Base-by-base conservation (phyloP, 2,329 filamentous ascomycete genomes). In the Parafenestella ontariensis region DNA sequence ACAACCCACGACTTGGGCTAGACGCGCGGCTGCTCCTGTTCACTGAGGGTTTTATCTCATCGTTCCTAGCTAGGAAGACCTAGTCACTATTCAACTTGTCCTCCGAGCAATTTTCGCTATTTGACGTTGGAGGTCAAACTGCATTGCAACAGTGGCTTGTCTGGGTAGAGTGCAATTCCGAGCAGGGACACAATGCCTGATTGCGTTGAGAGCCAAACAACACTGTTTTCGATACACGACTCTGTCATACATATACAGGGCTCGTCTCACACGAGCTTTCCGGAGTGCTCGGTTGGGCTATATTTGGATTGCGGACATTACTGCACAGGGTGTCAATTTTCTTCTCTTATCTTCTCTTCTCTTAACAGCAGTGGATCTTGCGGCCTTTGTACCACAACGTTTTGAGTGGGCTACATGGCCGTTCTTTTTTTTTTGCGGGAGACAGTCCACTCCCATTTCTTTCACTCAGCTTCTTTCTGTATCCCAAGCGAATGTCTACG, bases 351-450 rank as follows among this genome's bases (percentile, higher is more conserved):
- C 56, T 50, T 56, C 33, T 54, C 44, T 56, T 57, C 47, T 39
- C 49, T 49, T 57, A 36, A 52, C 41, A 65, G 57, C 57, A 62
- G 54, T 54, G 59, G 54, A 65, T 56, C 51, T 48, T 56, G 58
- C 62, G 55, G 43, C 61, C 61, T 47, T 54, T 64, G 64, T 61
- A 55, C 57, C 61, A 65, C 64, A 67, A 65, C 63, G 58, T 40
- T 64, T 61, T 49, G 57, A 61, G 64, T 64, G 59, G 61, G 33
- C 34, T 48, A 55, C 59, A 65, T 44, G 49, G 61, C 47, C 51
- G 58, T 56, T 13, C 58, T 55, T 59, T 55, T 45, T 55, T 59
- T 55, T 45, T 47, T 53, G 5, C 24, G 54, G 52, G 57, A 56
- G 58, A 50, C 55, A 61, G 52, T 61, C 56, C 52, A 49, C 46